Percentiles rank a stretch among this genome's conserved stretches.
These are phyloP conservation scores for Fusarium sacchari DNA, from an alignment of 2,329 filamentous ascomycete species.

Conservation along the genomic window DNA sequence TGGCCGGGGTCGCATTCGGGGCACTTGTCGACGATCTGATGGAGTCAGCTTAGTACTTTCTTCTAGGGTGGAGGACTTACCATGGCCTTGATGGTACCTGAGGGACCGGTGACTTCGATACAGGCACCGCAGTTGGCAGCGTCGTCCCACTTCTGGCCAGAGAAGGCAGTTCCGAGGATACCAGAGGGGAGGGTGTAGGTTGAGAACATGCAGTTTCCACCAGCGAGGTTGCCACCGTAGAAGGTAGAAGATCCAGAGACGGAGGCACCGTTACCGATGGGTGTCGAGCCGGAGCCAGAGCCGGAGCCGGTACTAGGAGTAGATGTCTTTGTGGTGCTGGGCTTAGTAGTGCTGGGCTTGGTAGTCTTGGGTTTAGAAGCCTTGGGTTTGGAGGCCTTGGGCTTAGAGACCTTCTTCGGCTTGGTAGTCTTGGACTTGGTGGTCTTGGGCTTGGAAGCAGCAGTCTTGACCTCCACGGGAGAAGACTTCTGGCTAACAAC, in stretches of 20 bases:
- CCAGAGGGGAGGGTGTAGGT: constrained; percentile 69
- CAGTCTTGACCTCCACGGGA: not conserved
- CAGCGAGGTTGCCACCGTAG: constrained; percentile 65
- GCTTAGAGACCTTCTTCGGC: not conserved
- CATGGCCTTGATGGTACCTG: constrained; percentile 71
- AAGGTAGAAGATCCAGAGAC: constrained; percentile 52
- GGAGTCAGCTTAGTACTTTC: not conserved
- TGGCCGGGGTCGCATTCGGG: constrained; percentile 54
- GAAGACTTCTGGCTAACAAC: constrained; percentile 1
- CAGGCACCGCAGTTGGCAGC: constrained; percentile 70
- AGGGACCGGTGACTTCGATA: constrained; percentile 66
- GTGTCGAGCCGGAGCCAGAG: not conserved
- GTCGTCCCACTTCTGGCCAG: constrained; percentile 65
- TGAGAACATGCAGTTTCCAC: constrained; percentile 71
- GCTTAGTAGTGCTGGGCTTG: not conserved
- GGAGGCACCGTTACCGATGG: constrained; percentile 8
- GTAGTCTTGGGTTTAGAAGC: not conserved
- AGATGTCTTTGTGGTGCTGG: not conserved
- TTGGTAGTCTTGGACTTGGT: not conserved
- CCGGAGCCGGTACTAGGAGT: not conserved
- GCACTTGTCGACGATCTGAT: constrained; percentile 57
- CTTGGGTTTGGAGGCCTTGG: not conserved
- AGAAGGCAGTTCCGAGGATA: constrained; percentile 70
- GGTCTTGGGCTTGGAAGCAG: not conserved
- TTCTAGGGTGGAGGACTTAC: constrained; percentile 48